Percentiles rank a stretch among this genome's conserved stretches.
phyloP scores from a whole-genome alignment of 1,139 yeast genomes.

The Suhomyces kunorum region DNA sequence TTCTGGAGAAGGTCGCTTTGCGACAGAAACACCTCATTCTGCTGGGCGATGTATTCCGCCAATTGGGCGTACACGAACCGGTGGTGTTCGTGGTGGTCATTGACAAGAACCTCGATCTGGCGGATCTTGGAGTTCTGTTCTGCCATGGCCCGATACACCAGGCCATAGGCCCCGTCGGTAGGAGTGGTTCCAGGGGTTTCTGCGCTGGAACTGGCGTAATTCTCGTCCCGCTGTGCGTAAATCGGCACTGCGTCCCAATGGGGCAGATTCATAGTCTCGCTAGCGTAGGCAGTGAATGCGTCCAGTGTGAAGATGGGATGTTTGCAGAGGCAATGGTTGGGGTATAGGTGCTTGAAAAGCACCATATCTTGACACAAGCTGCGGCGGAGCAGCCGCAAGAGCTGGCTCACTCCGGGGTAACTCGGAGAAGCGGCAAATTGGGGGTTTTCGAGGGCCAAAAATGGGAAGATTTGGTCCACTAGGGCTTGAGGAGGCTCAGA shows the following conservation, averaged over 20 bases:
- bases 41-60: conserved; percentile 21
- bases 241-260: conserved; percentile 7
- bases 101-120: conserved; percentile 22
- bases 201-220: no score
- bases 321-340: conserved; percentile 27
- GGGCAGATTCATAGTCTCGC: conserved; percentile 18
- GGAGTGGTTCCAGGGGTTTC: no score
- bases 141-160: conserved; percentile 2
- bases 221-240: no score
- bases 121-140: conserved; percentile 14
- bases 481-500: conserved; percentile 33
- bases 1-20: conserved; percentile 25
- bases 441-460: conserved; percentile 20
- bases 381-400: conserved; percentile 27
- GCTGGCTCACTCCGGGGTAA: conserved; percentile 19
- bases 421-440: conserved; percentile 7
- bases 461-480: conserved; percentile 33
- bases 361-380: conserved; percentile 40
- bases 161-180: no score
- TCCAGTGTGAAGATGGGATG: conserved; percentile 32
- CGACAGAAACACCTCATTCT: conserved; percentile 22
- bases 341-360: conserved; percentile 26
- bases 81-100: conserved; percentile 21
- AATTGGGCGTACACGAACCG: conserved; percentile 17
- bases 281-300: conserved; percentile 25